A percentile compares a stretch with the other conserved stretches of the same genome.
Evolutionary conservation across 2,329 filamentous ascomycete species (phyloP).

Genomic region (Colletotrichum spinosum): DNA sequence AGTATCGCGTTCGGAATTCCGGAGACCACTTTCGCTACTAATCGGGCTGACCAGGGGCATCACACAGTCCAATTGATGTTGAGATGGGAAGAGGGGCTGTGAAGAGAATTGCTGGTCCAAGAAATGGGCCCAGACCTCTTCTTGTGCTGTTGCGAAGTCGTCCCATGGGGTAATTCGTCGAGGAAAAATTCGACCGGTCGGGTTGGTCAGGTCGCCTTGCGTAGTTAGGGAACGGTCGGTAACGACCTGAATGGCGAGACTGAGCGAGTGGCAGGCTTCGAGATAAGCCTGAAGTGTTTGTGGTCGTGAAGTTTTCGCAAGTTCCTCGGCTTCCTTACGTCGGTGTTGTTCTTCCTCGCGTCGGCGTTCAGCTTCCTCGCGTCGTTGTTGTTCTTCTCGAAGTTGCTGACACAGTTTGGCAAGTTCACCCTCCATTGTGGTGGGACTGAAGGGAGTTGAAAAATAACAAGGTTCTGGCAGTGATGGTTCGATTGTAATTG

Average conservation of each 20-base stretch:
- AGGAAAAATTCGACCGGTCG: constrained; percentile 48
- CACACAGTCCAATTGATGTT: constrained; percentile 49
- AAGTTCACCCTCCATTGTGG: constrained; percentile 1
- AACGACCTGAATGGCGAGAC: constrained; percentile 45
- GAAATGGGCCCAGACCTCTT: constrained; percentile 47
- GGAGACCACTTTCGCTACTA: constrained; percentile 49
- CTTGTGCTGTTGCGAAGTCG: constrained; percentile 46
- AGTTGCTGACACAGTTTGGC: constrained; percentile 1
- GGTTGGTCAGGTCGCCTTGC: constrained; percentile 48
- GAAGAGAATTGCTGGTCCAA: constrained; percentile 40
- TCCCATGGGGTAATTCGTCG: constrained; percentile 50
- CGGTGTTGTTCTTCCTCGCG: constrained; percentile 28
- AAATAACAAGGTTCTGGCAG: neutral
- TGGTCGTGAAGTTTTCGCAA: constrained; percentile 38
- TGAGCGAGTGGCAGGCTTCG: constrained; percentile 47
- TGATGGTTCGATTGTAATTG: too few species aligned
- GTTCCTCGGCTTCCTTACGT: constrained; percentile 43
- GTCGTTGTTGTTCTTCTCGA: constrained; percentile 1
- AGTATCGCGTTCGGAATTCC: constrained; percentile 47
- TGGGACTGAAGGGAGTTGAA: neutral
- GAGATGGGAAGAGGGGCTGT: constrained; percentile 47
- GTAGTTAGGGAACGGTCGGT: constrained; percentile 48
- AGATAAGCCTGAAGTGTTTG: constrained; percentile 46
- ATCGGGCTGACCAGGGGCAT: constrained; percentile 45
- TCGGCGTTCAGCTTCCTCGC: constrained; percentile 33